phyloP scores from a whole-genome alignment of 1,284 basidiomycete genomes.

The Fomitopsis pinicola region DNA sequence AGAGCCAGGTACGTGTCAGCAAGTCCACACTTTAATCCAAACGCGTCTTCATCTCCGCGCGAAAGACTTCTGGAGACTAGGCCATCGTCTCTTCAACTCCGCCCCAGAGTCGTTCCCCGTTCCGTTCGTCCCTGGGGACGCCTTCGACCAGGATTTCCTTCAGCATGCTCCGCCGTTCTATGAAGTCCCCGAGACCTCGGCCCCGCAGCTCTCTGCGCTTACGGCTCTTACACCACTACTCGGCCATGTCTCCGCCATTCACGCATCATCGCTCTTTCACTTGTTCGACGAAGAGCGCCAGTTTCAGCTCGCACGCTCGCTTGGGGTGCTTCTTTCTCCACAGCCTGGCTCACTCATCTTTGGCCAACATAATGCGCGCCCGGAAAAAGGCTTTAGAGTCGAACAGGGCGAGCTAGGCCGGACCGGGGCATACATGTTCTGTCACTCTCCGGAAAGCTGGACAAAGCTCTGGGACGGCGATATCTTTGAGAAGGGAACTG shows the following conservation, averaged over 20 bases:
- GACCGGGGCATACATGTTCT: slow-evolving; percentile 14
- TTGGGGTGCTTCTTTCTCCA: slow-evolving; percentile 34
- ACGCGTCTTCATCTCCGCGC: slow-evolving; percentile 9
- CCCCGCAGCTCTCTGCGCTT: slow-evolving; percentile 29
- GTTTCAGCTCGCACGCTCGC: slow-evolving; percentile 30
- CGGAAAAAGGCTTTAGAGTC: slow-evolving; percentile 17
- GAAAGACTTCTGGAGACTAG: slow-evolving; percentile 14
- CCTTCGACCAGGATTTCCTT: slow-evolving; percentile 35
- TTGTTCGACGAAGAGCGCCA: slow-evolving; percentile 42
- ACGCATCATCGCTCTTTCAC: slow-evolving; percentile 46
- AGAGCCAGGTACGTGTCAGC: slow-evolving; percentile 17
- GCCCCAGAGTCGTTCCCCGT: slow-evolving; percentile 36
- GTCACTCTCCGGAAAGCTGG: slow-evolving; percentile 34
- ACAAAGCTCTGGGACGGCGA: slow-evolving; percentile 34
- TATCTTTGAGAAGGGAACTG: slow-evolving; percentile 31
- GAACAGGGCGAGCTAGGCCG: neutral
- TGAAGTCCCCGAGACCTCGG: slow-evolving; percentile 15
- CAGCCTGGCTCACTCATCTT: slow-evolving; percentile 32
- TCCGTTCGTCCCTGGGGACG: slow-evolving; percentile 40
- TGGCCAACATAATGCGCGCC: slow-evolving; percentile 23
- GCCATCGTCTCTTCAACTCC: slow-evolving; percentile 21
- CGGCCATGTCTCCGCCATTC: slow-evolving; percentile 40
- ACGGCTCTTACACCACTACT: slow-evolving; percentile 37
- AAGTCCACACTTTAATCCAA: slow-evolving; percentile 16
- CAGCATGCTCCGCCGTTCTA: slow-evolving; percentile 24